phyloP scores from a whole-genome alignment of 1,284 basidiomycete species.

The Clitocybe nebularis region DNA sequence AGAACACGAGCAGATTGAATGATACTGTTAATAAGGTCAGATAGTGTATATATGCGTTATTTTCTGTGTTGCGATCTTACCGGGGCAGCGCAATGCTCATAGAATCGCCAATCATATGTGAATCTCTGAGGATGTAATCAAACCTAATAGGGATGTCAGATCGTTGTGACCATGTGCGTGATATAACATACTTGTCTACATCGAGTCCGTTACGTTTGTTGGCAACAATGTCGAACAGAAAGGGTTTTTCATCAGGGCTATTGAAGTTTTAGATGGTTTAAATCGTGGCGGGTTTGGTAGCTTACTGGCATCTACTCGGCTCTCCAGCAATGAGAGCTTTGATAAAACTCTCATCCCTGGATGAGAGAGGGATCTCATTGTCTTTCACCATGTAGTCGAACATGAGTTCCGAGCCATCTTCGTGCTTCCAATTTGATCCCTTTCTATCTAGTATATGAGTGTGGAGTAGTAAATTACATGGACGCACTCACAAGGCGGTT shows the following conservation, averaged over 20 bases:
- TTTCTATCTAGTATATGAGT: conserved; percentile 13
- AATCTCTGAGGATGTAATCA: conserved; percentile 75
- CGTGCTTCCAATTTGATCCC: conserved; percentile 56
- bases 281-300: conserved; percentile 7
- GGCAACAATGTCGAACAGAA: conserved; percentile 70
- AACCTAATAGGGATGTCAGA: conserved; percentile 40
- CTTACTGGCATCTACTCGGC: conserved; percentile 40
- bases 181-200: conserved; percentile 64
- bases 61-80: conserved; percentile 24
- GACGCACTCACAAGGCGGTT: conserved; percentile 41
- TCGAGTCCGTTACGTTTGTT: conserved; percentile 77
- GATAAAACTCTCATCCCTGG: conserved; percentile 51
- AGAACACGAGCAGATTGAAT: conserved; percentile 72
- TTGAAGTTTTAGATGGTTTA: background rate
- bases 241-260: conserved; percentile 42
- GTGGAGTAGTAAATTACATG: background rate
- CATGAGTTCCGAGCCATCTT: conserved; percentile 72
- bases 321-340: conserved; percentile 69
- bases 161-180: conserved; percentile 1
- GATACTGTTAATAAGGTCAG: conserved; percentile 37
- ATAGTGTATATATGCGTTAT: background rate
- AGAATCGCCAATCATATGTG: conserved; percentile 63
- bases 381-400: conserved; percentile 56
- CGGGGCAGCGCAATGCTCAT: conserved; percentile 50
- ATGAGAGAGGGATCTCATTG: conserved; percentile 41